Conservation (phyloP, 2,329 filamentous ascomycete genomes). For the Microsporum canis region DNA sequence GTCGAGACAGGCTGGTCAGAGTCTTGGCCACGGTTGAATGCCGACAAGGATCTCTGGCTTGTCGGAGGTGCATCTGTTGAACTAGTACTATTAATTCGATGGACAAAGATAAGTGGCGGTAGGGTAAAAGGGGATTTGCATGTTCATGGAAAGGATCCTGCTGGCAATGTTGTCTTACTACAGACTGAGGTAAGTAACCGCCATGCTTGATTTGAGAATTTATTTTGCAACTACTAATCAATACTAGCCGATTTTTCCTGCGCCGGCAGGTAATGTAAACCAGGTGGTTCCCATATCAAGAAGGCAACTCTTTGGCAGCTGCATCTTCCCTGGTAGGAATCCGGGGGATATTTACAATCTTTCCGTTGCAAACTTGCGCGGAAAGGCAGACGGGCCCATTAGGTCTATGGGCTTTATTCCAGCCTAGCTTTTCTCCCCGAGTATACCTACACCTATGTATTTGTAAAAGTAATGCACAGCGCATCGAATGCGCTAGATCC, state of each 20-base stretch:
- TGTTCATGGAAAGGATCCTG: slow-evolving; percentile 1
- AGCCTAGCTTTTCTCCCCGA: no score
- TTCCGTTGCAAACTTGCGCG: not conserved
- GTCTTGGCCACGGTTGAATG: slow-evolving; percentile 5
- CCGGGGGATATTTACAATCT: not conserved
- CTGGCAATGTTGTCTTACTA: not conserved
- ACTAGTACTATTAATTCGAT: slow-evolving; percentile 9
- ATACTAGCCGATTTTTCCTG: not conserved
- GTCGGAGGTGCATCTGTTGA: slow-evolving; percentile 5
- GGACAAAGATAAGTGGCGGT: slow-evolving; percentile 6
- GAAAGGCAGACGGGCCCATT: not conserved
- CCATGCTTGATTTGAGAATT: not conserved
- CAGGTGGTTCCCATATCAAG: not conserved
- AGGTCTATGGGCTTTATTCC: no score
- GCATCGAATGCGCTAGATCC: no score
- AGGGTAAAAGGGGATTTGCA: slow-evolving; percentile 3
- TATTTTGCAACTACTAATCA: not conserved
- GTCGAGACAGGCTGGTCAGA: slow-evolving; percentile 9
- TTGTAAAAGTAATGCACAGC: no score
- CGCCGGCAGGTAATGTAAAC: not conserved
- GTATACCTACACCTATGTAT: no score
- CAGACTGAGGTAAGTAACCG: not conserved
- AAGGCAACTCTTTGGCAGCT: not conserved
- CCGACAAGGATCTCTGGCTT: slow-evolving; percentile 9
- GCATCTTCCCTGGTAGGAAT: not conserved